These are phyloP conservation scores for Vitis hybrid DNA, from an alignment of 177 flowering plant genomes.

Conservation along the genomic window DNA sequence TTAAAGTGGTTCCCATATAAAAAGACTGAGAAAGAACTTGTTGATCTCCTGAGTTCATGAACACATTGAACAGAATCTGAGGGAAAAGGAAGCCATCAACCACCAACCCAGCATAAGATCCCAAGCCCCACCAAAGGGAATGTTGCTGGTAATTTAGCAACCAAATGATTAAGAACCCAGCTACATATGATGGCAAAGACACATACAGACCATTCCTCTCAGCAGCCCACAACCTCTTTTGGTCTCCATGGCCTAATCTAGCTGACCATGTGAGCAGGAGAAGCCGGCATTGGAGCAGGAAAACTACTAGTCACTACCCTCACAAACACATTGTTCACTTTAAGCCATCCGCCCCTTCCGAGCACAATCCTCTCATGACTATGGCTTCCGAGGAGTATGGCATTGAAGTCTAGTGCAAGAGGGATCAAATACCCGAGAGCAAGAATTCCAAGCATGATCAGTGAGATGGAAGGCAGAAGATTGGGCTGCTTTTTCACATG, in stretches of 20 bases:
- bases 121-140: constrained; percentile 40
- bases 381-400: constrained; percentile 28
- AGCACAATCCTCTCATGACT: constrained; percentile 23
- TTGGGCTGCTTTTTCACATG: constrained; percentile 50
- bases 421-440: constrained; percentile 63
- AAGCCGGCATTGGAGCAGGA: constrained; percentile 53
- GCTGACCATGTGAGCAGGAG: constrained; percentile 58
- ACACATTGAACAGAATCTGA: constrained; percentile 56
- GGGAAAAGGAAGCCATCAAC: constrained; percentile 69
- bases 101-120: constrained; percentile 62
- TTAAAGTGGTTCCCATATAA: constrained; percentile 59
- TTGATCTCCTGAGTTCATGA: constrained; percentile 32
- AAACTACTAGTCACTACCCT: constrained; percentile 50
- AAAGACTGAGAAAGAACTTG: constrained; percentile 42
- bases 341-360: constrained; percentile 53
- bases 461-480: constrained; percentile 47
- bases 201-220: constrained; percentile 44
- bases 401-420: constrained; percentile 59
- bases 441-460: constrained; percentile 58
- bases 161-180: constrained; percentile 31
- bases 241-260: constrained; percentile 29
- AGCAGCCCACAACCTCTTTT: constrained; percentile 28
- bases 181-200: constrained; percentile 33
- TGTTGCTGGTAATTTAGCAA: constrained; percentile 4
- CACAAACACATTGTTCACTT: constrained; percentile 55